A percentile compares a stretch with the other conserved stretches of the same genome.
Conservation (phyloP, 768 basidiomycete species). For the Tylopilus rubrobrunneus region DNA sequence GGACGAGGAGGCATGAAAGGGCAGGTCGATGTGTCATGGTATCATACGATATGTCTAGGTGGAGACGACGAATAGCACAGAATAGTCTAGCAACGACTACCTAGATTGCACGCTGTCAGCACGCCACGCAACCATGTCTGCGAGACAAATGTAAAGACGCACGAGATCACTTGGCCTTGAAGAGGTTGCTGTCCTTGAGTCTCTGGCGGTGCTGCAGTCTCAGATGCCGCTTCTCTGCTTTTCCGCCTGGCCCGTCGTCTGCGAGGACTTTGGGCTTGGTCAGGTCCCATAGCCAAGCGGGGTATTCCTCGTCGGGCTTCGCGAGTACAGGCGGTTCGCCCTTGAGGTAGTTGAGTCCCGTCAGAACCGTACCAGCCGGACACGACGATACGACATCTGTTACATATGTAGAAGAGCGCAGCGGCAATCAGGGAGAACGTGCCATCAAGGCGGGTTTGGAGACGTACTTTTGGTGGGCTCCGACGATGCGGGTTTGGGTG, state of each 20-base stretch:
- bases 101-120: background rate
- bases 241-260: constrained; percentile 74
- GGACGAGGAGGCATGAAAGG: constrained; percentile 18
- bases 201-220: constrained; percentile 59
- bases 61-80: background rate
- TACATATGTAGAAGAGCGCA: background rate
- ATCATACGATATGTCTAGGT: background rate
- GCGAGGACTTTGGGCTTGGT: constrained; percentile 55
- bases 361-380: constrained; percentile 65
- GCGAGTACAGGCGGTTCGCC: constrained; percentile 75
- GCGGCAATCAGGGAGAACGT: background rate
- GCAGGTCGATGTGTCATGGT: background rate
- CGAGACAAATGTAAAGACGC: background rate
- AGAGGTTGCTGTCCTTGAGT: constrained; percentile 82
- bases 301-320: constrained; percentile 78
- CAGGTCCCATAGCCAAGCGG: constrained; percentile 84
- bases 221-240: constrained; percentile 52
- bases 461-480: constrained; percentile 22
- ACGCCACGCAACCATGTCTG: background rate
- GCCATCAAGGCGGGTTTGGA: background rate
- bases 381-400: constrained; percentile 53
- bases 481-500: constrained; percentile 1
- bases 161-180: constrained; percentile 64
- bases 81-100: background rate
- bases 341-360: constrained; percentile 81